phyloP scores from a whole-genome alignment of 495 filamentous ascomycete genomes.

The Hypoxylon cercidicola region DNA sequence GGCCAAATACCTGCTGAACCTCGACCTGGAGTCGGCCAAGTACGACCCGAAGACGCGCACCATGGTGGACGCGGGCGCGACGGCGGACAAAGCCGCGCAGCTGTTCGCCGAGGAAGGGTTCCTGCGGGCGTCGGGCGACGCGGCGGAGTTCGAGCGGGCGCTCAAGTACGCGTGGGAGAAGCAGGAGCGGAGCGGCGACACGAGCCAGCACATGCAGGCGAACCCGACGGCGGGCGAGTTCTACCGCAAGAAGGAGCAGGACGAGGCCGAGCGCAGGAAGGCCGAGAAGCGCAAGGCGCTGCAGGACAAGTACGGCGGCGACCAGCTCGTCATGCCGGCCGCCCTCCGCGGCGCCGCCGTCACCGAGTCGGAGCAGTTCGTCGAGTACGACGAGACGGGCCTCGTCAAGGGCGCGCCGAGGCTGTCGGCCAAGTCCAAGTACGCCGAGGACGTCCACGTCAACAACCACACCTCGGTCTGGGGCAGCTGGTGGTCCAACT shows the following conservation, averaged over 20 bases:
- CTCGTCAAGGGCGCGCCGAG: constrained; percentile 88
- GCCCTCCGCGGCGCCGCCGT: constrained; percentile 73
- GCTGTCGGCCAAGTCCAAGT: constrained; percentile 82
- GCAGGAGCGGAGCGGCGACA: constrained; percentile 80
- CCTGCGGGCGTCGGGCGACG: constrained; percentile 89
- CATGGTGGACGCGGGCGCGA: constrained; percentile 90
- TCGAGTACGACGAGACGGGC: constrained; percentile 94
- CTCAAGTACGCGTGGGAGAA: constrained; percentile 94
- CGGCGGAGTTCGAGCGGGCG: constrained; percentile 91
- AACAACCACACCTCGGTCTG: constrained; percentile 95
- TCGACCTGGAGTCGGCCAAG: constrained; percentile 95
- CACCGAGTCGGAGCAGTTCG: constrained; percentile 83
- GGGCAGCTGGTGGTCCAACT: constrained; percentile 97
- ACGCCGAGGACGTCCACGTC: constrained; percentile 83
- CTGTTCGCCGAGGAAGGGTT: constrained; percentile 96
- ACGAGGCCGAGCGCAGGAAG: constrained; percentile 74
- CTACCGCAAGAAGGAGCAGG: constrained; percentile 77
- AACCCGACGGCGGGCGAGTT: constrained; percentile 95
- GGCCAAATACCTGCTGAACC: constrained; percentile 95
- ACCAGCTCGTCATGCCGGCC: constrained; percentile 70
- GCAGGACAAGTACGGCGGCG: constrained; percentile 82
- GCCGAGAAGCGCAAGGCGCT: constrained; percentile 75
- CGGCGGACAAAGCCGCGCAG: constrained; percentile 81
- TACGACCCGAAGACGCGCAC: constrained; percentile 97
- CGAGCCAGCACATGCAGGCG: constrained; percentile 87